Evolutionary conservation across 2,329 filamentous ascomycete genomes (phyloP).

Genomic region (Neofusicoccum umdonicola): DNA sequence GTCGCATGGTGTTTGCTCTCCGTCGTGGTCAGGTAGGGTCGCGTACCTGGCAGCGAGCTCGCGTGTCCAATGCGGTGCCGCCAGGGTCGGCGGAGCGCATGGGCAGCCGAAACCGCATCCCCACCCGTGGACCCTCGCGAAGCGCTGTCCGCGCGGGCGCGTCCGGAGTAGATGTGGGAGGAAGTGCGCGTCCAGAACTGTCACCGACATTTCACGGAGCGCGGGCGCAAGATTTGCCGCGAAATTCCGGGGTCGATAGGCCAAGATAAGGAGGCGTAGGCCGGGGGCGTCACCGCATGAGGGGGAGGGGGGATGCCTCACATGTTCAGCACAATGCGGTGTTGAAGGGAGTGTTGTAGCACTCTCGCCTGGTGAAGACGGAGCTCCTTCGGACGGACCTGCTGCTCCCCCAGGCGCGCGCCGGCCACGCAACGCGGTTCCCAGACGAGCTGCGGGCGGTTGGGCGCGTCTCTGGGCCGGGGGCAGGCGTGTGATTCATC

Average conservation of each 20-base stretch:
- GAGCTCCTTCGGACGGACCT: neutral
- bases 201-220: neutral
- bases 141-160: too few relatives aligned
- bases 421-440: neutral
- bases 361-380: too few relatives aligned
- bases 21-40: too few relatives aligned
- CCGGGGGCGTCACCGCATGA: neutral
- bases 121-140: too few relatives aligned
- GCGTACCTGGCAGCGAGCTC: too few relatives aligned
- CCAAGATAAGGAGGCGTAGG: neutral
- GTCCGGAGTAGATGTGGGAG: too few relatives aligned
- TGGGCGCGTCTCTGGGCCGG: neutral
- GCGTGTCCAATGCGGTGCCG: too few relatives aligned
- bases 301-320: neutral
- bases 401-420: neutral
- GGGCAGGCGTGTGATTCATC: neutral
- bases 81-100: too few relatives aligned
- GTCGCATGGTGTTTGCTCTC: too few relatives aligned
- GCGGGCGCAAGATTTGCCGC: neutral
- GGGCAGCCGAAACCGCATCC: too few relatives aligned
- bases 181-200: neutral
- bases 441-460: neutral
- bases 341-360: too few relatives aligned
- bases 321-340: neutral
- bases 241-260: neutral